These are phyloP conservation scores for Mycena maculata DNA, from an alignment of 768 basidiomycete species.

Conservation along the genomic window DNA sequence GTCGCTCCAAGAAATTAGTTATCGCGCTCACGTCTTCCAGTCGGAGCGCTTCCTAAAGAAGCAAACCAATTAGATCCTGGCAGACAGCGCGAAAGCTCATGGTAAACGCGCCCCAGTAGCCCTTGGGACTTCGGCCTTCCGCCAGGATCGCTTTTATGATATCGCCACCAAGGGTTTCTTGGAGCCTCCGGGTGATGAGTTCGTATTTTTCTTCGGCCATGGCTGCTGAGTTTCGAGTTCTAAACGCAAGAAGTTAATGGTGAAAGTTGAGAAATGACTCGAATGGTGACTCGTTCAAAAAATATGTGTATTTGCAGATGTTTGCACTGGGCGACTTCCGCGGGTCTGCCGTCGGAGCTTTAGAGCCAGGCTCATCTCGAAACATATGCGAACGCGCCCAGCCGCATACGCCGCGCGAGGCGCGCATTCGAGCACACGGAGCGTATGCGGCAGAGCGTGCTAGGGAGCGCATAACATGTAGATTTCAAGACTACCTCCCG, in stretches of 20 bases:
- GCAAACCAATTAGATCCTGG: constrained; percentile 22
- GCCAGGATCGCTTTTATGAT: constrained; percentile 82
- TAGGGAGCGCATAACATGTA: too few species aligned
- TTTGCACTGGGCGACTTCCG: neutral
- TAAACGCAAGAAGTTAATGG: neutral
- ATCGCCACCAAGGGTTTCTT: constrained; percentile 91
- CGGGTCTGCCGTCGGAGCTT: too few species aligned
- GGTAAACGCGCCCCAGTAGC: constrained; percentile 87
- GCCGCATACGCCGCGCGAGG: too few species aligned
- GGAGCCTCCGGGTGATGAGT: constrained; percentile 85
- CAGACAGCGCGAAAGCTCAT: constrained; percentile 17
- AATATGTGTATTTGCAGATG: neutral
- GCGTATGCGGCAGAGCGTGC: too few species aligned
- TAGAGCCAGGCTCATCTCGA: too few species aligned
- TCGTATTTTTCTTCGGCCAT: constrained; percentile 70
- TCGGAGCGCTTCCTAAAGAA: constrained; percentile 85
- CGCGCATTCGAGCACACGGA: too few species aligned
- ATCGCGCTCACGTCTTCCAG: constrained; percentile 83
- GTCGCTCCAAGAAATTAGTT: constrained; percentile 1
- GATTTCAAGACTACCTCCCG: too few species aligned
- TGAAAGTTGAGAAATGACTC: constrained; percentile 12
- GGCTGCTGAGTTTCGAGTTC: neutral
- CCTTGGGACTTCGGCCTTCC: constrained; percentile 81
- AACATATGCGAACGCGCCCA: too few species aligned
- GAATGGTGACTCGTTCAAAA: constrained; percentile 13